These are phyloP conservation scores for Xylaria telfairii DNA, from an alignment of 495 filamentous ascomycete species.

Conservation along the genomic window DNA sequence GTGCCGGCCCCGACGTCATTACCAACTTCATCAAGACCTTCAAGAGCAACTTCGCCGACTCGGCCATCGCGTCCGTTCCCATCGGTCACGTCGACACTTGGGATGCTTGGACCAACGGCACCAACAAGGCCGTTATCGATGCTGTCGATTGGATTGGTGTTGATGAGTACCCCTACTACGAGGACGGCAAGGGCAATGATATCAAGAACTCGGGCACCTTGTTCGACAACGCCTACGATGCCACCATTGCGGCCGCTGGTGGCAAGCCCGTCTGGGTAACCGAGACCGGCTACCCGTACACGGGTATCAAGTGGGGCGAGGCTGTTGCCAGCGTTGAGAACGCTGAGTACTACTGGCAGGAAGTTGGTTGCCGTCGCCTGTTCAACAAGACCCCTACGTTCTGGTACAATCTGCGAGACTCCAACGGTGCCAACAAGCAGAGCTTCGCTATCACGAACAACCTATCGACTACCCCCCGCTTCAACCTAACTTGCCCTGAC, in stretches of 20 bases:
- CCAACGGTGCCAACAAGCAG: slow-evolving; percentile 52
- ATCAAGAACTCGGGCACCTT: slow-evolving; percentile 49
- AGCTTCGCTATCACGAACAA: slow-evolving; percentile 55
- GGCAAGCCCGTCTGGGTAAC: slow-evolving; percentile 59
- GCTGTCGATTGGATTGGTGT: slow-evolving; percentile 58
- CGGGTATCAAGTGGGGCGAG: slow-evolving; percentile 53
- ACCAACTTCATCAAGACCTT: slow-evolving; percentile 57
- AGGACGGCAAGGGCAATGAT: slow-evolving; percentile 51
- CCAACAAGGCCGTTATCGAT: slow-evolving; percentile 54
- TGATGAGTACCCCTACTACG: slow-evolving; percentile 60
- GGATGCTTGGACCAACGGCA: slow-evolving; percentile 53
- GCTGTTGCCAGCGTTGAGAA: slow-evolving; percentile 66
- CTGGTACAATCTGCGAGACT: slow-evolving; percentile 61
- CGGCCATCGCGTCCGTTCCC: slow-evolving; percentile 44
- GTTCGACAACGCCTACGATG: slow-evolving; percentile 50
- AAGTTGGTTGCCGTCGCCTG: slow-evolving; percentile 69
- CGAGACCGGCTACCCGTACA: slow-evolving; percentile 58
- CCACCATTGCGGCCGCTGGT: slow-evolving; percentile 37
- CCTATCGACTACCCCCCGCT: slow-evolving; percentile 61
- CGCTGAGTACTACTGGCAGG: slow-evolving; percentile 74
- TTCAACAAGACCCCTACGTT: slow-evolving; percentile 71
- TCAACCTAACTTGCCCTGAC: slow-evolving; percentile 63
- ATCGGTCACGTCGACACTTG: slow-evolving; percentile 60
- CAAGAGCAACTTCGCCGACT: slow-evolving; percentile 44
- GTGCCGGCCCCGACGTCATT: slow-evolving; percentile 49